Evolutionary conservation across 257 asterid genomes (phyloP).

Genomic region (Gentiana macrophylla): DNA sequence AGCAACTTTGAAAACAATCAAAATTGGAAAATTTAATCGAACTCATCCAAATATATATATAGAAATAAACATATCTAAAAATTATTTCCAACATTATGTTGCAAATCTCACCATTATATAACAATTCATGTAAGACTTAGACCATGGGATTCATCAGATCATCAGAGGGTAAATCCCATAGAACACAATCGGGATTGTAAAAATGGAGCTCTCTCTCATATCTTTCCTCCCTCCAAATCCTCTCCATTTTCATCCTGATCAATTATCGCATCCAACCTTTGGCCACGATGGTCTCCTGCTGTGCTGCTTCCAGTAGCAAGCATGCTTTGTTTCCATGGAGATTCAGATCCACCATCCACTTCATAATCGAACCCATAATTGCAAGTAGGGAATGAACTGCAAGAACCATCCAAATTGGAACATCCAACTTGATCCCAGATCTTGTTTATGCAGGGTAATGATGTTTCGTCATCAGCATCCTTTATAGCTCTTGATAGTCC

Average conservation of each 20-base stretch:
- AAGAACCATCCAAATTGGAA: conserved; percentile 23
- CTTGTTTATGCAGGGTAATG: conserved; percentile 5
- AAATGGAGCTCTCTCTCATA: conserved; percentile 25
- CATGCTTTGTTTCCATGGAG: conserved; percentile 54
- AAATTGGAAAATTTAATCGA: no score
- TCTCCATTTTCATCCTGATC: conserved; percentile 29
- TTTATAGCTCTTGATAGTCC: conserved; percentile 54
- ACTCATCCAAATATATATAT: no score
- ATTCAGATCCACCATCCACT: not conserved
- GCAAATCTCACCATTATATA: no score
- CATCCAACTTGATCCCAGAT: conserved; percentile 36
- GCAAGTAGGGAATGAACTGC: conserved; percentile 23
- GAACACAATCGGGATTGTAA: conserved; percentile 51
- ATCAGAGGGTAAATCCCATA: conserved; percentile 73
- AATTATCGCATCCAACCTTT: conserved; percentile 24
- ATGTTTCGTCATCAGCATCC: conserved; percentile 19
- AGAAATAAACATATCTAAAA: no score
- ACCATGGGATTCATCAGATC: conserved; percentile 59
- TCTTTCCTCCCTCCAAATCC: conserved; percentile 28
- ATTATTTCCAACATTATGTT: no score
- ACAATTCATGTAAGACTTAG: not conserved
- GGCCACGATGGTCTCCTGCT: conserved; percentile 30
- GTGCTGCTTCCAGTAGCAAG: conserved; percentile 45
- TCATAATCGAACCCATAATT: conserved; percentile 43
- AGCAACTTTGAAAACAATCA: no score